Percentiles rank a stretch among this genome's conserved stretches.
These are phyloP conservation scores for Pseudoneurospora amorphoporcata DNA, from an alignment of 495 filamentous ascomycete species.

Conservation along the genomic window DNA sequence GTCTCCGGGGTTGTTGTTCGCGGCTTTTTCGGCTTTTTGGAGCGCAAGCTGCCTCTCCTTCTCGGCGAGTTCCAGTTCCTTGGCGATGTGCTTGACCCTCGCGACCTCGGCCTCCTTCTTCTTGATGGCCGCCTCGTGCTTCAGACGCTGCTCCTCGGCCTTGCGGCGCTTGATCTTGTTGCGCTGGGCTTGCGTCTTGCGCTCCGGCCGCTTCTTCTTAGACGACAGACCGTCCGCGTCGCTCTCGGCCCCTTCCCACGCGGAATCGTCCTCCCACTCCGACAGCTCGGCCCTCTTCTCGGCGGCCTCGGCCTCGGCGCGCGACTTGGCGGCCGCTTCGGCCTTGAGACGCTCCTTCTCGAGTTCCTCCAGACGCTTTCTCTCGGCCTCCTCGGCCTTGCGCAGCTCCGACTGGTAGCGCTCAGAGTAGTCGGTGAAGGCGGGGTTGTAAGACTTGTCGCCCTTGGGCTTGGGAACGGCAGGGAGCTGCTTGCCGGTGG, in stretches of 20 bases:
- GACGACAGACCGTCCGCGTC: conserved; percentile 49
- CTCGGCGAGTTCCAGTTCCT: conserved; percentile 50
- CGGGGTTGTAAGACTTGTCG: conserved; percentile 85
- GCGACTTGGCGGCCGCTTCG: conserved; percentile 44
- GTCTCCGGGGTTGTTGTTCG: conserved; percentile 18
- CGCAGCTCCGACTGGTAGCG: conserved; percentile 62
- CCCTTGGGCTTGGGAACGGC: conserved; percentile 69
- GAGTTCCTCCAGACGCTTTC: conserved; percentile 59
- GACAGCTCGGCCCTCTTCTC: conserved; percentile 58
- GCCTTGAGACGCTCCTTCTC: conserved; percentile 47
- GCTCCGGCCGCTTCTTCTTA: conserved; percentile 59
- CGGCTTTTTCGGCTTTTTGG: conserved; percentile 27
- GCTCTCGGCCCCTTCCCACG: conserved; percentile 77
- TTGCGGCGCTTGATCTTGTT: conserved; percentile 83
- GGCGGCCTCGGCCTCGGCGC: conserved; percentile 50
- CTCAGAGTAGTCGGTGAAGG: conserved; percentile 70
- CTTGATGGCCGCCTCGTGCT: conserved; percentile 62
- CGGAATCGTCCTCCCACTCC: conserved; percentile 73
- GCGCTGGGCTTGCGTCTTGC: conserved; percentile 77
- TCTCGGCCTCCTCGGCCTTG: conserved; percentile 70
- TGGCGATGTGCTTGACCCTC: conserved; percentile 49
- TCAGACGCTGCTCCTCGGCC: conserved; percentile 63
- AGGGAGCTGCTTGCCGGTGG: conserved; percentile 63
- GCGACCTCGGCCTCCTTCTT: conserved; percentile 56
- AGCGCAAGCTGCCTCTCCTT: conserved; percentile 38